Evolutionary conservation across 108 stramenopile species (phyloP), one percentile per base, ranked within the genome.

Genomic region (Nannochloropsis salina): DNA sequence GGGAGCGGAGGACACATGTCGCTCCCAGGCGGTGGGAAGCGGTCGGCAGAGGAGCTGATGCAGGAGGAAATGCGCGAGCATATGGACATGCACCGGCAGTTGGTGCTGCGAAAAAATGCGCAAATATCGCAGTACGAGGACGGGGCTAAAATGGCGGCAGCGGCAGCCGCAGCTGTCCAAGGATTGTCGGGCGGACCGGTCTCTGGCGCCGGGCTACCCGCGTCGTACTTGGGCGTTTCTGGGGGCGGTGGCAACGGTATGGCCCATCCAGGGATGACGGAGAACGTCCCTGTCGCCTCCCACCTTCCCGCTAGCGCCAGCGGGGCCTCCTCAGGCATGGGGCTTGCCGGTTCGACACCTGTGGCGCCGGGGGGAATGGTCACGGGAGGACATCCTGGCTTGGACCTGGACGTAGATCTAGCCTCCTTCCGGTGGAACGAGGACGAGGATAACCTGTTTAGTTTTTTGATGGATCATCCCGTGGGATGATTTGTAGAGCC

Each of bases 21-120:
- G 61, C 61, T 74, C n/a, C 61, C 61, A n/a, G 61, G 61, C 20
- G 61, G 61, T n/a, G 61, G 61, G 8, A 74, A 74, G 0, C 61
- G 61, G 61, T 74, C 61, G 15, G 61, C 61, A 74, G 61, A 74
- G 61, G 61, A 74, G 61, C 61, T 74, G 61, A 74, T 74, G 61
- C 61, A 74, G 61, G 61, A 74, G n/a, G 61, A 74, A 74, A 74
- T 74, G 61, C 15, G 61, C 20, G 61, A 74, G 8, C 61, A 74
- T n/a, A 74, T 74, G 61, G 61, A 74, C 61, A 74, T 74, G 61
- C 61, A 74, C 6, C 61, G 61, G 20, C 61, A 74, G 61, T 74
- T 74, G 61, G 61, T 74, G 61, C 61, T 74, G 61, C 15, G 61
- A 6, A 74, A 74, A 6, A 74, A 74, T 74, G 61, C 61, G 15